phyloP scores from a whole-genome alignment of 2,329 filamentous ascomycete genomes.

The Raffaelea arxii region DNA sequence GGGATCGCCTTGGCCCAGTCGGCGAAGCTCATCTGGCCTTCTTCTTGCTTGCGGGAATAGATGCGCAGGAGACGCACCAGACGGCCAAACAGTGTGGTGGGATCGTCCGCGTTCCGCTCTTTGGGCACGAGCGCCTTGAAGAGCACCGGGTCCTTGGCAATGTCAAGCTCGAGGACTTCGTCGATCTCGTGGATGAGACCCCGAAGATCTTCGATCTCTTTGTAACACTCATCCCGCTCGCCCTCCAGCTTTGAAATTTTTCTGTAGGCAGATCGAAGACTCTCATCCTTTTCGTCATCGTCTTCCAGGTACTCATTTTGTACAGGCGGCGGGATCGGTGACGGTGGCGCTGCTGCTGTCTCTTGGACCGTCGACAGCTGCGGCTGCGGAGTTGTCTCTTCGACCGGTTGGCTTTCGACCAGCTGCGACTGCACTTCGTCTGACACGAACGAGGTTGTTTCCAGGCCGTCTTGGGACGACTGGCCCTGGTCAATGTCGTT shows the following conservation, averaged over 20 bases:
- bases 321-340: too few relatives aligned
- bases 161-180: background rate
- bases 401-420: too few relatives aligned
- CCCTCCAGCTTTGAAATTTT: background rate
- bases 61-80: background rate
- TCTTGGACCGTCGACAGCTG: too few relatives aligned
- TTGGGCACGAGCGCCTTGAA: background rate
- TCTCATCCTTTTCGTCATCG: too few relatives aligned
- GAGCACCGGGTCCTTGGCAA: background rate
- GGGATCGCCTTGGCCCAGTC: background rate
- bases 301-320: too few relatives aligned
- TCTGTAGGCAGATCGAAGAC: background rate
- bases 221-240: background rate
- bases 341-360: too few relatives aligned
- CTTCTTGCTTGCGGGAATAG: background rate
- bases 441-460: too few relatives aligned
- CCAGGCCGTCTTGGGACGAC: too few relatives aligned
- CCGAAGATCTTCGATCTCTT: background rate
- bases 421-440: too few relatives aligned
- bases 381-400: too few relatives aligned
- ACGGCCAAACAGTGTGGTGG: background rate
- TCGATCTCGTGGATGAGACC: background rate
- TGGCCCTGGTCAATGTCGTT: too few relatives aligned
- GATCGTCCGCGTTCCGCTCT: background rate
- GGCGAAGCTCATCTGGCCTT: background rate